These are phyloP conservation scores for Protomyces lactucae-debilis DNA, from an alignment of 1,139 yeast species.

Conservation along the genomic window DNA sequence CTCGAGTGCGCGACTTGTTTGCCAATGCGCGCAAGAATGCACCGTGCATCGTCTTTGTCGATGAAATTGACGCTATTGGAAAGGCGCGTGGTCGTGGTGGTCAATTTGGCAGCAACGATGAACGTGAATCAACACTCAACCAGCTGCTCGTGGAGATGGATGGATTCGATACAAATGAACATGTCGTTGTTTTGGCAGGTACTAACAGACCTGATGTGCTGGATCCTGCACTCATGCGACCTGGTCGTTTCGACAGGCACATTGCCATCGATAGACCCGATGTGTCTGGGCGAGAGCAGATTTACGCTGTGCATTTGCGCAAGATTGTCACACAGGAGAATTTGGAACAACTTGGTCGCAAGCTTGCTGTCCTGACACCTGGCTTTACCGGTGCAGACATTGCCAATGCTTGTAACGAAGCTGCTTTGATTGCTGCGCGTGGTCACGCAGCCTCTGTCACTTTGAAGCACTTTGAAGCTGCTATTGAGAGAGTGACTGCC, in stretches of 20 bases:
- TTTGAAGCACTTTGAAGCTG: slow-evolving; percentile 81
- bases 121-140: slow-evolving; percentile 91
- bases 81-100: slow-evolving; percentile 82
- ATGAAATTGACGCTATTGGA: slow-evolving; percentile 98
- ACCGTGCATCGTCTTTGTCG: slow-evolving; percentile 89
- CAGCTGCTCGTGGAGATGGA: slow-evolving; percentile 97
- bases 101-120: slow-evolving; percentile 71
- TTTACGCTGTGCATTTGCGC: slow-evolving; percentile 75
- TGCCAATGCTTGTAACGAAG: slow-evolving; percentile 95
- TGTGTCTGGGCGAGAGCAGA: slow-evolving; percentile 85
- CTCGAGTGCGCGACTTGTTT: slow-evolving; percentile 91
- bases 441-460: slow-evolving; percentile 63
- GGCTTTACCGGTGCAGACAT: slow-evolving; percentile 98
- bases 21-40: slow-evolving; percentile 89
- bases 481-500: slow-evolving; percentile 95
- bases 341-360: slow-evolving; percentile 62
- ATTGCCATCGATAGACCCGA: slow-evolving; percentile 88
- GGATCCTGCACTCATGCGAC: slow-evolving; percentile 88
- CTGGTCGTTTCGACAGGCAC: slow-evolving; percentile 95
- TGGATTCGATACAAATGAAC: slow-evolving; percentile 84
- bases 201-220: slow-evolving; percentile 91
- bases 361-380: slow-evolving; percentile 91
- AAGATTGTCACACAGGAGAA: slow-evolving; percentile 55
- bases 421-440: slow-evolving; percentile 94
- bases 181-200: slow-evolving; percentile 95